Percentiles rank a stretch among this genome's conserved stretches.
Evolutionary conservation across 768 basidiomycete genomes (phyloP).

Genomic region (Tulasnella sp.): DNA sequence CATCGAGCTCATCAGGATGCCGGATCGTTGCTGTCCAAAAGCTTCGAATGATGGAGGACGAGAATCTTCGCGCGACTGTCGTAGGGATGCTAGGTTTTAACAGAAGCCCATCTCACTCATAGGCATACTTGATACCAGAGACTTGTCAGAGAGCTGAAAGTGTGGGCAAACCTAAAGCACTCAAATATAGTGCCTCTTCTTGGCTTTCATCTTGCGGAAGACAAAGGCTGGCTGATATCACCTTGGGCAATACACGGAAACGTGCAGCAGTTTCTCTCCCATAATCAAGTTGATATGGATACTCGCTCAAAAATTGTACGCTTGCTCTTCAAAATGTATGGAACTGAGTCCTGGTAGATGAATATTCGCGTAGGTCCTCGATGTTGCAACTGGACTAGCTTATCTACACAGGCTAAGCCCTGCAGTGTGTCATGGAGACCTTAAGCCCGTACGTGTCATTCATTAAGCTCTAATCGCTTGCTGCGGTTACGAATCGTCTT

Average conservation of each 20-base stretch:
- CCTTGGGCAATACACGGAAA: background rate
- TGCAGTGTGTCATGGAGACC: constrained; percentile 16
- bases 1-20: no score
- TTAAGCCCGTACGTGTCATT: constrained; percentile 12
- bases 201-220: background rate
- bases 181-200: background rate
- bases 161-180: background rate
- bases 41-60: background rate
- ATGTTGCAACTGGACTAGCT: constrained; percentile 2
- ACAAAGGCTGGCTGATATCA: background rate
- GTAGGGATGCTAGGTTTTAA: background rate
- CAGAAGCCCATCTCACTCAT: background rate
- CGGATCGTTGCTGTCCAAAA: background rate
- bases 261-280: background rate
- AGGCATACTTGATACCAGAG: background rate
- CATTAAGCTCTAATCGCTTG: background rate
- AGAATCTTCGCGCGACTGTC: background rate
- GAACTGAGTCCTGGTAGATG: no score
- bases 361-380: background rate
- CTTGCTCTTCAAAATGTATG: background rate
- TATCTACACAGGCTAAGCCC: constrained; percentile 14
- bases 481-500: background rate
- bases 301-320: background rate
- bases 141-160: background rate
- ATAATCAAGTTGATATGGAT: background rate